Evolutionary conservation across 495 filamentous ascomycete species (phyloP), one percentile per base, ranked within the genome.

Genomic region (Bathelium albidoporum): DNA sequence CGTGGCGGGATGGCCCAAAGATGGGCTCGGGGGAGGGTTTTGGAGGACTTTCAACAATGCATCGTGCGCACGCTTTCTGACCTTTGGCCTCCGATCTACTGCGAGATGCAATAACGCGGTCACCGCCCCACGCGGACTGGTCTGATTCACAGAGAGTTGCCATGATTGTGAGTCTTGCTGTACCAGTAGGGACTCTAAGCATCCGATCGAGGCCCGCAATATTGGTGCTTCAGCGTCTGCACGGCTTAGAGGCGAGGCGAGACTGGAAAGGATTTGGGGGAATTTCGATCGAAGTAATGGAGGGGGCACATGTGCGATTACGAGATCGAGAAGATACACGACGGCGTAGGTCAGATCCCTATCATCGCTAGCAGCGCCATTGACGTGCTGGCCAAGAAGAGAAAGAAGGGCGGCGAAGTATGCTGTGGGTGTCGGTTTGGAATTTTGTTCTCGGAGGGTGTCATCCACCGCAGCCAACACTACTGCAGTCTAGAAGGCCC

Each of bases 371-470:
- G 83, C 83, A 62, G 80, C 76, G 2, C 79, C 74, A 44, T 80
- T 75, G 20, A 89, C 79, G 1, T 89, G 84, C 74, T 92, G 88
- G 61, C 83, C 84, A 16, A 98, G 83, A 4, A 98, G 80, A 36
- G 92, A 91, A 44, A 98, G 81, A n/a, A 98, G 82, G 2, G 95
- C 91, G n/a, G 90, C 90, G 68, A 97, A 95, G 74, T 97, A 98
- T 66, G 87, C 91, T 1, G 94, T 96, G 2, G 95, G 80, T 9
- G 89, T 90, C 60, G 86, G 82, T 68, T 89, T 82, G 63, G 89
- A 86, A 62, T 90, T 87, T 73, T 95, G 89, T 62, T 91, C 88
- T 69, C 86, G 85, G 52, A 98, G 85, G 22, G 90, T 96, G 71
- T 94, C 87, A 75, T 98, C 93, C 52, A 98, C 86, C 49, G 93